Base-by-base conservation (phyloP, 352 stramenopile species). In the Phytophthora citrophthora region DNA sequence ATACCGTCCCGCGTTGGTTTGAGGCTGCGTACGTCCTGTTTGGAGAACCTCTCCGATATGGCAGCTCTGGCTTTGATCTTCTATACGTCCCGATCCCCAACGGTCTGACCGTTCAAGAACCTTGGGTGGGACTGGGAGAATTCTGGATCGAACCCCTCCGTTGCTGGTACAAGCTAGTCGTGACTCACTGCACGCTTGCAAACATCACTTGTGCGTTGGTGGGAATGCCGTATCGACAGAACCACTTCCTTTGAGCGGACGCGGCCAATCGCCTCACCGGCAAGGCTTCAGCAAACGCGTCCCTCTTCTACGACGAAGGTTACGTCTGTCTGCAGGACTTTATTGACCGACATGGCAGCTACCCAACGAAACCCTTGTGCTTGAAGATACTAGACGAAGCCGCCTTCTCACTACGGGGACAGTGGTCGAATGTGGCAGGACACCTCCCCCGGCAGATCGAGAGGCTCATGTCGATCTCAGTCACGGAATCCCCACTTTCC, bases 271-370 rank as follows among this genome's bases (percentile, higher is more conserved):
- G 26, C 0, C 1, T 51, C 2, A 31, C 41, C 2, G 32, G 31
- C 1, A 12, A 5, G 20, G 49, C 58, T 2, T 66, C 48, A 0
- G 18, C 7, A 4, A 54, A 36, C 24, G n/a, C 40, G 1, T 5
- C 24, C 11, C 39, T 6, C 1, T 60, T 60, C 26, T 44, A 45
- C n/a, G 9, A 9, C 4, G 18, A 13, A 5, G 49, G 58, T 5
- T 60, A 60, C 26, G 8, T 49, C 4, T 49, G 47, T 0, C 18
- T 55, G 0, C 58, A 60, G 27, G 58, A 66, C 11, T 66, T 66
- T 11, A n/a, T 66, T 1, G 20, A 59, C 0, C 49, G 31, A 3
- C 24, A 54, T 43, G 49, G 58, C 13, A 6, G 1, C 3, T 32
- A 50, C 1, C 58, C 58, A 1, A 66, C 41, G 9, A 18, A 7